phyloP scores from a whole-genome alignment of 805 yeast genomes.

The Naumovozyma baii region DNA sequence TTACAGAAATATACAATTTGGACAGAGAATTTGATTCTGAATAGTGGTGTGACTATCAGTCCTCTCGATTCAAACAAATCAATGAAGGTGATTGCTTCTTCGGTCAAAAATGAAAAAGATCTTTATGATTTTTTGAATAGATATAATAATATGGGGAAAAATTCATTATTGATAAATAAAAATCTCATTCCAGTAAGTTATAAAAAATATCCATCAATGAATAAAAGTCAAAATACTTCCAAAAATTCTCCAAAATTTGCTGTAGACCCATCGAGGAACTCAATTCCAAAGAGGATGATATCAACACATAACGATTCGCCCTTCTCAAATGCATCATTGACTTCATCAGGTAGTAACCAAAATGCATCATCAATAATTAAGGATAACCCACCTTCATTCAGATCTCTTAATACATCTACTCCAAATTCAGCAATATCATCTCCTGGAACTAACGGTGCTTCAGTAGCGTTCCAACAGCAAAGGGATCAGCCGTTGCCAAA shows the following conservation, averaged over 20 bases:
- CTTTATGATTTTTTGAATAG: slow-evolving; percentile 58
- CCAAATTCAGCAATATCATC: slow-evolving; percentile 5
- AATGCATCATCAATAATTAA: slow-evolving; percentile 4
- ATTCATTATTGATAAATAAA: slow-evolving; percentile 30
- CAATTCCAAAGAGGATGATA: slow-evolving; percentile 26
- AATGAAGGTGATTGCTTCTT: slow-evolving; percentile 65
- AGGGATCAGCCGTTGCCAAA: not conserved
- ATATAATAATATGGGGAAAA: slow-evolving; percentile 30
- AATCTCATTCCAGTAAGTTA: slow-evolving; percentile 59
- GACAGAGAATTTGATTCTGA: slow-evolving; percentile 73
- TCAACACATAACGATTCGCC: slow-evolving; percentile 30
- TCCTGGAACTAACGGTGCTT: slow-evolving; percentile 4
- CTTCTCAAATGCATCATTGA: slow-evolving; percentile 14
- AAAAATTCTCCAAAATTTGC: slow-evolving; percentile 22
- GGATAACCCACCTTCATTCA: slow-evolving; percentile 5
- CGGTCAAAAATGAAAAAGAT: slow-evolving; percentile 77
- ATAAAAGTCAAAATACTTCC: slow-evolving; percentile 18
- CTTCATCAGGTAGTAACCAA: slow-evolving; percentile 6
- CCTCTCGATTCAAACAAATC: slow-evolving; percentile 57
- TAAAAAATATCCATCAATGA: slow-evolving; percentile 58
- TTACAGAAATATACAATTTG: slow-evolving; percentile 82
- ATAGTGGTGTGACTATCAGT: slow-evolving; percentile 71
- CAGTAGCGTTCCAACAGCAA: slow-evolving; percentile 1
- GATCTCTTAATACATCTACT: slow-evolving; percentile 5
- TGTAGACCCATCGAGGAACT: slow-evolving; percentile 23